Evolutionary conservation across 2,329 filamentous ascomycete species (phyloP).

Genomic region (Botrytis porri): DNA sequence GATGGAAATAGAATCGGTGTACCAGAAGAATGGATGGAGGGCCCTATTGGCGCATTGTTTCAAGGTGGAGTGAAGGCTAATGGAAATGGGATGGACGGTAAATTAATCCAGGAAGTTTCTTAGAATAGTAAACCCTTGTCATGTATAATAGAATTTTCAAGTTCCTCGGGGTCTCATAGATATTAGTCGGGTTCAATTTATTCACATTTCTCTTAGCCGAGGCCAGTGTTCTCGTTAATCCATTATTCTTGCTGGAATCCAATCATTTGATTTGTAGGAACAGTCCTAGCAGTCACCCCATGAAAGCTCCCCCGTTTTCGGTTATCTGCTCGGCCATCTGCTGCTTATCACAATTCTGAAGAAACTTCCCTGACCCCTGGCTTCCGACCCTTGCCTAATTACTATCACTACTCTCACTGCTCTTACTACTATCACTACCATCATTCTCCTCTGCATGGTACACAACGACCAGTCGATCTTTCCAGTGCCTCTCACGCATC

Average conservation of each 20-base stretch:
- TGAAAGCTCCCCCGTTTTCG: neutral
- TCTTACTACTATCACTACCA: too few species aligned
- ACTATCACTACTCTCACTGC: neutral
- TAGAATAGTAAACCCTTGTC: slow-evolving; percentile 9
- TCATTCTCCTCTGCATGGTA: neutral
- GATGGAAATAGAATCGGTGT: slow-evolving; percentile 62
- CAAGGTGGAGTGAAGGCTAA: slow-evolving; percentile 33
- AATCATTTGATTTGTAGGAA: neutral
- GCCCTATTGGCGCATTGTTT: slow-evolving; percentile 61
- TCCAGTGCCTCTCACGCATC: neutral
- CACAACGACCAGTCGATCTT: neutral
- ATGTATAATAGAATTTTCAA: neutral
- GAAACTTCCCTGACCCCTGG: neutral
- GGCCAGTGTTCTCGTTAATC: neutral
- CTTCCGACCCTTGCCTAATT: neutral
- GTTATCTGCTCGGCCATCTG: neutral
- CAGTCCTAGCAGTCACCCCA: too few species aligned
- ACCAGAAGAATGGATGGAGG: slow-evolving; percentile 64
- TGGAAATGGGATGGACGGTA: slow-evolving; percentile 29
- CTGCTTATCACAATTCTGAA: neutral
- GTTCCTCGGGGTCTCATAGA: neutral
- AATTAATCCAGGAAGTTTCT: slow-evolving; percentile 38
- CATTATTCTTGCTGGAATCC: neutral
- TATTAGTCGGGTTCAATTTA: neutral
- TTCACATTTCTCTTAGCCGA: neutral